Evolutionary conservation across 306 rosid genomes (phyloP).

Genomic region (Astragalus membranaceus): DNA sequence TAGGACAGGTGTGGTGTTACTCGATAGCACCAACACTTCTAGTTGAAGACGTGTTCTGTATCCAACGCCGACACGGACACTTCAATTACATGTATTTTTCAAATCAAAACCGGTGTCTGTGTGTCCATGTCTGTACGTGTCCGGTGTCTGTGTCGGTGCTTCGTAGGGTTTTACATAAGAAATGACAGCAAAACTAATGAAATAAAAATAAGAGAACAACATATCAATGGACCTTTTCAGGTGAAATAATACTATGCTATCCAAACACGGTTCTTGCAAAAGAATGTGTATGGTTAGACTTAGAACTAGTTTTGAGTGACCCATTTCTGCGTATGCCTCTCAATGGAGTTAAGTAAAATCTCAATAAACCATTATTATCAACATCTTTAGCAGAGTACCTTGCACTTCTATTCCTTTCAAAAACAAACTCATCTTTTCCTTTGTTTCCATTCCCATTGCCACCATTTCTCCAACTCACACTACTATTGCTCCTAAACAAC

Average conservation of each 20-base stretch:
- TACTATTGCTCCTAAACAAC: slow-evolving; percentile 67
- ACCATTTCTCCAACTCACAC: slow-evolving; percentile 83
- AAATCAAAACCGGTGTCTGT: no score
- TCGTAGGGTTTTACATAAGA: slow-evolving; percentile 31
- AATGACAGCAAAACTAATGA: slow-evolving; percentile 48
- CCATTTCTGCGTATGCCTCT: slow-evolving; percentile 64
- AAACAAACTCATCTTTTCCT: slow-evolving; percentile 59
- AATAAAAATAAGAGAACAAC: slow-evolving; percentile 40
- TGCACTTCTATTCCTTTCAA: slow-evolving; percentile 83
- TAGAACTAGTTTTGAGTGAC: slow-evolving; percentile 40
- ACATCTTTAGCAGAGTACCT: slow-evolving; percentile 59
- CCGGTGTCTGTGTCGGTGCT: no score
- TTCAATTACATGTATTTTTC: no score
- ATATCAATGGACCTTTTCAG: slow-evolving; percentile 19
- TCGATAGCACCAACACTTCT: no score
- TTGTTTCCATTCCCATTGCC: slow-evolving; percentile 47
- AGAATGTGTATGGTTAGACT: slow-evolving; percentile 74
- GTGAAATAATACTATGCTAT: slow-evolving; percentile 56
- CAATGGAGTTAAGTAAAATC: slow-evolving; percentile 74
- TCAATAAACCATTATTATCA: slow-evolving; percentile 64
- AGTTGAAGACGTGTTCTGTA: no score
- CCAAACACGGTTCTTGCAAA: slow-evolving; percentile 86
- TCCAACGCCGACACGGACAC: no score
- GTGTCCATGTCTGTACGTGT: no score
- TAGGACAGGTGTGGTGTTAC: slow-evolving; percentile 54